A percentile compares a stretch with the other conserved stretches of the same genome.
Conservation (phyloP, 495 filamentous ascomycete genomes). For the Aspergillus cristatus region DNA sequence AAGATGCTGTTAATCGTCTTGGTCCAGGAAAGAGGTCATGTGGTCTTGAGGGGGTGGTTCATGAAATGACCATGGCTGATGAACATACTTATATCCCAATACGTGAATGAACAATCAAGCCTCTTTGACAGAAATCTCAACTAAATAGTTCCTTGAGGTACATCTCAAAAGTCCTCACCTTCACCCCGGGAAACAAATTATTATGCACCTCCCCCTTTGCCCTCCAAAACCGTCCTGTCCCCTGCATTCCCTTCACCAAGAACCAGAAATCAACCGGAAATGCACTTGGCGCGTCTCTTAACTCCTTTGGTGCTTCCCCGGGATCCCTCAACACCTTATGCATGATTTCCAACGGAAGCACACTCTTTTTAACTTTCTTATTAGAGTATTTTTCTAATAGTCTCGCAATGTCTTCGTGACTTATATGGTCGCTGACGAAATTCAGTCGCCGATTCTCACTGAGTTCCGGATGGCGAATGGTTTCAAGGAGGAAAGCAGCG, state of each 20-base stretch:
- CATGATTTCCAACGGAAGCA: conserved; percentile 2
- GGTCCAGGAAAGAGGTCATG: no score
- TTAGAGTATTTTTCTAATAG: conserved; percentile 6
- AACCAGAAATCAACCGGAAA: conserved; percentile 13
- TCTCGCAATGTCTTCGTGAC: conserved; percentile 7
- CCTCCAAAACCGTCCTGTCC: conserved; percentile 6
- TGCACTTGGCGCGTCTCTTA: neutral
- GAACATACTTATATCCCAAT: no score
- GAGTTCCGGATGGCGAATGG: conserved; percentile 1
- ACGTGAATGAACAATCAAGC: no score
- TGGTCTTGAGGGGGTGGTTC: no score
- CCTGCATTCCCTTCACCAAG: conserved; percentile 9
- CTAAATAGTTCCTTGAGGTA: conserved; percentile 1
- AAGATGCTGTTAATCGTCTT: no score
- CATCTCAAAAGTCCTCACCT: conserved; percentile 6
- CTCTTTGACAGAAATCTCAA: no score
- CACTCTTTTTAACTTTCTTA: neutral
- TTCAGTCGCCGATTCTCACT: conserved; percentile 7
- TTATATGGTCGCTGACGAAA: conserved; percentile 8
- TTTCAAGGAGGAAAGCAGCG: conserved; percentile 3
- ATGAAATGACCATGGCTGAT: no score
- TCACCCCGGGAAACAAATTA: conserved; percentile 4
- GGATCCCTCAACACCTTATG: conserved; percentile 2
- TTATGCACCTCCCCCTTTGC: conserved; percentile 9
- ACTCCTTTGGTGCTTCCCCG: conserved; percentile 1